These are phyloP conservation scores for Zygosaccharomyces sapae DNA, from an alignment of 1,139 yeast species.

Conservation along the genomic window DNA sequence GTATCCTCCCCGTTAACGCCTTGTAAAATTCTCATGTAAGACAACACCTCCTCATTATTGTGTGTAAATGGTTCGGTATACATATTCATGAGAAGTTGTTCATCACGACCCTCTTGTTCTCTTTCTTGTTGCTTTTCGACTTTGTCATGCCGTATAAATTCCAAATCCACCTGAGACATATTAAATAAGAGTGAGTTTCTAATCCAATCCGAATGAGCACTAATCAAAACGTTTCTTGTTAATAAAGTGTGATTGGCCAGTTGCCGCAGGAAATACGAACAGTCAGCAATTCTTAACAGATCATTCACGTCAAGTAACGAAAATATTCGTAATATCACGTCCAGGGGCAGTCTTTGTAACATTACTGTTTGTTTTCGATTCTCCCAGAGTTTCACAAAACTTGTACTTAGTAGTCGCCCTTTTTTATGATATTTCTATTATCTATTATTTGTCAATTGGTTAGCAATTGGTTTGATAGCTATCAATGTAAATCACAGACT, in stretches of 20 bases:
- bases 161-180: constrained; percentile 1
- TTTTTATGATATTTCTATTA: not conserved
- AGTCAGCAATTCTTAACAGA: constrained; percentile 23
- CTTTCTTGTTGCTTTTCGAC: not conserved
- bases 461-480: constrained; percentile 6
- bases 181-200: not conserved
- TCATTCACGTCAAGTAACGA: constrained; percentile 26
- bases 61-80: constrained; percentile 9
- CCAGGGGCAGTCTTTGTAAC: constrained; percentile 23
- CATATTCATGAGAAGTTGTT: constrained; percentile 2
- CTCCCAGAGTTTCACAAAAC: constrained; percentile 2
- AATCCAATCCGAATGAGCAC: constrained; percentile 2
- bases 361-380: too few species aligned
- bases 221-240: constrained; percentile 16
- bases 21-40: constrained; percentile 22
- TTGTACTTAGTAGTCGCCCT: not conserved
- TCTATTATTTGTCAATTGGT: not conserved
- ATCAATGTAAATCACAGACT: not conserved
- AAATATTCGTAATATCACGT: constrained; percentile 26
- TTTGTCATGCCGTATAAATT: not conserved
- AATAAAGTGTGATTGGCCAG: constrained; percentile 27
- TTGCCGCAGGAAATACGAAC: constrained; percentile 26
- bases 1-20: constrained; percentile 19
- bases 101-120: not conserved
- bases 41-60: constrained; percentile 13